These are phyloP conservation scores for Fraxinus cuspidata DNA, from an alignment of 257 asterid genomes.

Conservation along the genomic window DNA sequence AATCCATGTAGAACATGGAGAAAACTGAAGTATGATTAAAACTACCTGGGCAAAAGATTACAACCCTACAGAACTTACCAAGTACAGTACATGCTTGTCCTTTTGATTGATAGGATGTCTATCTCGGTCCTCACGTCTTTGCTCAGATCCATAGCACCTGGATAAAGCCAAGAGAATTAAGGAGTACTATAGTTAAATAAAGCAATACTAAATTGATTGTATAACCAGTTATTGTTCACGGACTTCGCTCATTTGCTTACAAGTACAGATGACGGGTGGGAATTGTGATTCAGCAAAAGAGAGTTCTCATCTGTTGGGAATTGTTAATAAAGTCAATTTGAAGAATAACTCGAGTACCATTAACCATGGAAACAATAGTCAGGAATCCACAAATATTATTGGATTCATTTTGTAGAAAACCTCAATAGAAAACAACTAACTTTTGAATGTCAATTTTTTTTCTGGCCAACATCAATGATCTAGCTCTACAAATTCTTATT, in stretches of 20 bases:
- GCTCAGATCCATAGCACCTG: conserved; percentile 93
- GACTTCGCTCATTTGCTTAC: neutral
- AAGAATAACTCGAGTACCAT: neutral
- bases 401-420: neutral
- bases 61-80: conserved; percentile 47
- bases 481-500: neutral
- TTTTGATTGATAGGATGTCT: conserved; percentile 86
- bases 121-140: conserved; percentile 81
- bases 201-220: neutral
- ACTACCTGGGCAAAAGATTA: neutral
- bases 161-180: conserved; percentile 12
- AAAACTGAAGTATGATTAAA: conserved; percentile 2
- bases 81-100: conserved; percentile 75
- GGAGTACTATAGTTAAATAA: neutral
- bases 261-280: neutral
- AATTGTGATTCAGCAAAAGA: neutral
- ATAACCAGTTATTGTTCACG: neutral
- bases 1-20: neutral
- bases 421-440: neutral
- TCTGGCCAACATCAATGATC: neutral
- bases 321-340: neutral
- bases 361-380: neutral
- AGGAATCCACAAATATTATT: neutral
- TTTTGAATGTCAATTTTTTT: neutral
- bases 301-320: neutral